A percentile compares a stretch with the other conserved stretches of the same genome.
Conservation (phyloP, 441 rosid genomes). For the Arabidopsis lyrata region DNA sequence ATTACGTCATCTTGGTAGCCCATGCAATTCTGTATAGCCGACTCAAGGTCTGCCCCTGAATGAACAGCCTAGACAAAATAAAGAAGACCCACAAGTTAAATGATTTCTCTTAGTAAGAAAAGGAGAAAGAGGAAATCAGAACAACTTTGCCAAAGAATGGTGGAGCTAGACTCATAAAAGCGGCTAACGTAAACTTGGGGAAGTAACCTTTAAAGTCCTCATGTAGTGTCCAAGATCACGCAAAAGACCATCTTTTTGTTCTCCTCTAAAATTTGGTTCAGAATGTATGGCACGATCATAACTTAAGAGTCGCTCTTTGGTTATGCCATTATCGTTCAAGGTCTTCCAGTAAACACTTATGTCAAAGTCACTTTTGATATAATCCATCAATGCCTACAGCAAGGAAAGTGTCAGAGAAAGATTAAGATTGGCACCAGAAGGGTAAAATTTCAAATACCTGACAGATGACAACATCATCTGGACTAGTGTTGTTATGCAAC, state of each 20-base stretch:
- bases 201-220: slow-evolving; percentile 95
- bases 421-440: too few relatives aligned
- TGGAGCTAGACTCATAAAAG: neutral
- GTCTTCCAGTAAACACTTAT: slow-evolving; percentile 95
- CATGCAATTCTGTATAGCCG: slow-evolving; percentile 95
- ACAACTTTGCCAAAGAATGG: slow-evolving; percentile 25
- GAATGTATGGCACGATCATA: slow-evolving; percentile 96
- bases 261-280: slow-evolving; percentile 84
- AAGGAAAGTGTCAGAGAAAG: slow-evolving; percentile 34
- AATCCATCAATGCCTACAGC: slow-evolving; percentile 91
- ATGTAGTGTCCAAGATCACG: slow-evolving; percentile 93
- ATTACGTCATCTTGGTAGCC: slow-evolving; percentile 88
- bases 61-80: slow-evolving; percentile 84
- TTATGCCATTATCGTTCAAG: slow-evolving; percentile 92
- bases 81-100: slow-evolving; percentile 35
- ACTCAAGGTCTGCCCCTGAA: slow-evolving; percentile 99
- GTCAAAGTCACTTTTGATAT: slow-evolving; percentile 78
- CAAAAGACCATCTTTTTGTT: slow-evolving; percentile 87
- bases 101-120: slow-evolving; percentile 5
- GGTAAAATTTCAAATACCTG: slow-evolving; percentile 60
- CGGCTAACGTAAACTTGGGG: slow-evolving; percentile 15
- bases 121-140: slow-evolving; percentile 22
- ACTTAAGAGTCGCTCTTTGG: slow-evolving; percentile 90
- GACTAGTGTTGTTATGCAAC: slow-evolving; percentile 98
- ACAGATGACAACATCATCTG: slow-evolving; percentile 97